Percentiles rank a stretch among this genome's conserved stretches.
Evolutionary conservation across 805 yeast genomes (phyloP).

Genomic region (Starmerella floris): DNA sequence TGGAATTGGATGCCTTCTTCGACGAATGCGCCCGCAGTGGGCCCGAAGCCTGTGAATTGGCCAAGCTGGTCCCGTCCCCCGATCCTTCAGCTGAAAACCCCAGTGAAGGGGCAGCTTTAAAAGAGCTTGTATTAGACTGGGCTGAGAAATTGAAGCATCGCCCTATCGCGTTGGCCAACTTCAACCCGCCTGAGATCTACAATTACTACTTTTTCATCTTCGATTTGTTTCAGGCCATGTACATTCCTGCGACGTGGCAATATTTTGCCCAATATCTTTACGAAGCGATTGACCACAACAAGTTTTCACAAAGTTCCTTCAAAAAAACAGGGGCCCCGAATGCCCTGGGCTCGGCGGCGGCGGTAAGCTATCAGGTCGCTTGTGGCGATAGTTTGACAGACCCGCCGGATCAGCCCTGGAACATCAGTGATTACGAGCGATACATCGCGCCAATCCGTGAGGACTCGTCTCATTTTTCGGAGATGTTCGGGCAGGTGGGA

Average conservation of each 20-base stretch:
- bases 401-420: constrained; percentile 1
- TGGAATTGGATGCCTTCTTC: constrained; percentile 10
- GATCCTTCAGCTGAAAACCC: background rate
- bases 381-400: constrained; percentile 1
- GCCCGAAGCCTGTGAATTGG: constrained; percentile 1
- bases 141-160: constrained; percentile 5
- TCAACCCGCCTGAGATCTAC: constrained; percentile 8
- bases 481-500: constrained; percentile 3
- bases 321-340: background rate
- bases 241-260: constrained; percentile 15
- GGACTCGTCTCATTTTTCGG: constrained; percentile 8
- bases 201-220: constrained; percentile 8
- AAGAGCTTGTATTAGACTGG: constrained; percentile 1
- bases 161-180: constrained; percentile 2
- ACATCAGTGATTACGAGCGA: constrained; percentile 3
- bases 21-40: constrained; percentile 6
- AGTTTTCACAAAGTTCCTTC: background rate
- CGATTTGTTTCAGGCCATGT: constrained; percentile 12
- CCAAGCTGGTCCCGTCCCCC: background rate
- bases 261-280: constrained; percentile 12
- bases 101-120: constrained; percentile 4
- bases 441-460: background rate
- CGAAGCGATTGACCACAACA: constrained; percentile 8
- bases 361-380: constrained; percentile 7
- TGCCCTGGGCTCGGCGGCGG: background rate